Base-by-base conservation (phyloP, 805 yeast genomes). In the Candida stauntonica region DNA sequence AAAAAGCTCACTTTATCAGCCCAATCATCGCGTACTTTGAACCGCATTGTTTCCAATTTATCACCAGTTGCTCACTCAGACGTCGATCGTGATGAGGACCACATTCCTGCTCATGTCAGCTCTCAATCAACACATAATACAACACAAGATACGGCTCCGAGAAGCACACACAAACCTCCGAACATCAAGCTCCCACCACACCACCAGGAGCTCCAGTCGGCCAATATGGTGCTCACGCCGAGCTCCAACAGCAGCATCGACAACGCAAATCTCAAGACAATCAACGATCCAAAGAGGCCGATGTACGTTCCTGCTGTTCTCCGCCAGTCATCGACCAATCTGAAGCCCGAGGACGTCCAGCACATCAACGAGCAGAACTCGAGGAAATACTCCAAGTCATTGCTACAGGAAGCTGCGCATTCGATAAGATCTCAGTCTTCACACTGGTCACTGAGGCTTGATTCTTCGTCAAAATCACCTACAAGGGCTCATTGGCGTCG, bases 241-340 rank as follows among this genome's bases (percentile, higher is more conserved):
- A 36, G 38, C 37, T 26, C 46, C 13, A 31, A 35, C 33, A 33
- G 44, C 48, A 36, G 43, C 38, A 28, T 39, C 38, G 42, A 48
- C 29, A 41, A 37, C 23, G 20, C 48, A n/a, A 44, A 37, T 19
- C 18, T 32, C 36, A 42, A 79, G 56, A 94, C 87, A 53, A 77
- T 88, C 45, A 77, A 79, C 41, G 82, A 81, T 33, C 89, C 87
- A 46, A 76, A 87, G 58, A 82, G 86, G 53, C 96, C 97, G 8
- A 66, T 89, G 66, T 89, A 87, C 54, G 70, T 84, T 0, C 98
- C 98, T 0, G 96, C 96, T 0, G 98, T 89, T 9, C 67, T 89
- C 36, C 72, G 86, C 48, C 71, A 72, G 11, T 60, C 70, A 0
- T 61, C 57, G 41, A 68, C 73, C 2, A 68, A 68, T 35, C 51